Evolutionary conservation across 2,329 filamentous ascomycete genomes (phyloP), one percentile per base, ranked within the genome.

Genomic region (Acrocalymma vagum): DNA sequence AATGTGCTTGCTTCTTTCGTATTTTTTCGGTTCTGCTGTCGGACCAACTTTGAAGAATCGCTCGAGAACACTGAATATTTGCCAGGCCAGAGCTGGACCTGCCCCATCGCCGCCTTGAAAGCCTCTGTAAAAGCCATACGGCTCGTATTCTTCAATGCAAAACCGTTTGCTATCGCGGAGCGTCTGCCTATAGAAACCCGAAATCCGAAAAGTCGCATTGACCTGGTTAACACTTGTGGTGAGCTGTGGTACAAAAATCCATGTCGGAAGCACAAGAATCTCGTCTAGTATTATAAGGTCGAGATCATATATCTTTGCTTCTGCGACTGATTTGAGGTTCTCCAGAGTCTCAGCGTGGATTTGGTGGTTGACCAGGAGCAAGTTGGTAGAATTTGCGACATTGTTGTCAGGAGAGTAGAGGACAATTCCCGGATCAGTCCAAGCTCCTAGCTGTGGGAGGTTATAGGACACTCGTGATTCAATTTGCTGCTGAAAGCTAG

Each of bases 201-300:
- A 27, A 29, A 56, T 52, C 10, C 53, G 45, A 27, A 53, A 43
- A 9, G 27, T 46, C 15, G 35, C 48, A 18, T 47, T 38, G 7
- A 51, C 29, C 17, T 23, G 27, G 22, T 54, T 34, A 11, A 55
- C n/a, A 18, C 15, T 26, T 10, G 27, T 39, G 5, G 40, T 44
- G 11, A 48, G 39, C n/a, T 18, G 11, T 3, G 48, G 48, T 9
- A 57, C 42, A 14, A 17, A 32, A 6, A 45, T 17, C 51, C 48
- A 55, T 4, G 49, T 55, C n/a, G 46, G 43, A 2, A 45, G 29
- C 9, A 51, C 45, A 11, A 47, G 21, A 10, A 47, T 43, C 17
- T 53, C 52, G 18, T 51, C 46, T 5, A 50, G 25, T 8, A 58
- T 21, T 18, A 50, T 45, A 15, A 55, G 23, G 28, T 53, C 49